These are phyloP conservation scores for Microcyclosporella mali DNA, from an alignment of 2,329 filamentous ascomycete genomes.

Conservation along the genomic window DNA sequence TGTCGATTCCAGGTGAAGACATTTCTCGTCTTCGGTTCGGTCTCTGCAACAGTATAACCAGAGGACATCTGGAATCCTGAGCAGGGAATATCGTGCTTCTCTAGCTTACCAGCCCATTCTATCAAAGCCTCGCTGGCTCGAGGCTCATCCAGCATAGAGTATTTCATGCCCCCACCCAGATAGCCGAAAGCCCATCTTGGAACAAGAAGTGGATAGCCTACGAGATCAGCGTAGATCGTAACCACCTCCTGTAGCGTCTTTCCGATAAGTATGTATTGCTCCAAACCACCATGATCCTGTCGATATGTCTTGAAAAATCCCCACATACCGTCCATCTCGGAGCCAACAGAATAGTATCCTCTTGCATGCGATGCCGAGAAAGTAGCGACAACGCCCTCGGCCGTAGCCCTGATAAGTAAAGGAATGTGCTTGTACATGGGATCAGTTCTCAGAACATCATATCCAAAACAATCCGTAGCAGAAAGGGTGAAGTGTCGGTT, in stretches of 20 bases:
- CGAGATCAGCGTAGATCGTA: conserved; percentile 58
- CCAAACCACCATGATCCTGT: conserved; percentile 65
- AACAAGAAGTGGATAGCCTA: conserved; percentile 61
- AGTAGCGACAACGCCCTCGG: conserved; percentile 57
- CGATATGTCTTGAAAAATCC: conserved; percentile 68
- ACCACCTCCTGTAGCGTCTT: conserved; percentile 62
- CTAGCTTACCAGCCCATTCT: conserved; percentile 55
- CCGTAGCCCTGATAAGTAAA: conserved; percentile 61
- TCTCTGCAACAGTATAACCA: conserved; percentile 63
- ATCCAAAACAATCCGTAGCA: conserved; percentile 67
- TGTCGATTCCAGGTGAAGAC: conserved; percentile 67
- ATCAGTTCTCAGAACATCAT: conserved; percentile 64
- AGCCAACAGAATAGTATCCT: conserved; percentile 60
- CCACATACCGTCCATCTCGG: conserved; percentile 71
- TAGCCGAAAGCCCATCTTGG: conserved; percentile 70
- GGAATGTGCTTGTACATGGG: conserved; percentile 73
- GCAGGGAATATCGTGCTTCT: conserved; percentile 61
- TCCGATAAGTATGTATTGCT: conserved; percentile 64
- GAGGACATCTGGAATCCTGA: conserved; percentile 68
- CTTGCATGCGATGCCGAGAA: conserved; percentile 63
- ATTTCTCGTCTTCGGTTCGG: conserved; percentile 62
- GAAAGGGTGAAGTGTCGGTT: conserved; percentile 61
- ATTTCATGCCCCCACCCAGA: conserved; percentile 61
- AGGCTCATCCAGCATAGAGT: conserved; percentile 53
- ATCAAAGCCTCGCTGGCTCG: conserved; percentile 52